A percentile compares a stretch with the other conserved stretches of the same genome.
These are phyloP conservation scores for Psophocarpus tetragonolobus DNA, from an alignment of 306 rosid genomes.

Conservation along the genomic window DNA sequence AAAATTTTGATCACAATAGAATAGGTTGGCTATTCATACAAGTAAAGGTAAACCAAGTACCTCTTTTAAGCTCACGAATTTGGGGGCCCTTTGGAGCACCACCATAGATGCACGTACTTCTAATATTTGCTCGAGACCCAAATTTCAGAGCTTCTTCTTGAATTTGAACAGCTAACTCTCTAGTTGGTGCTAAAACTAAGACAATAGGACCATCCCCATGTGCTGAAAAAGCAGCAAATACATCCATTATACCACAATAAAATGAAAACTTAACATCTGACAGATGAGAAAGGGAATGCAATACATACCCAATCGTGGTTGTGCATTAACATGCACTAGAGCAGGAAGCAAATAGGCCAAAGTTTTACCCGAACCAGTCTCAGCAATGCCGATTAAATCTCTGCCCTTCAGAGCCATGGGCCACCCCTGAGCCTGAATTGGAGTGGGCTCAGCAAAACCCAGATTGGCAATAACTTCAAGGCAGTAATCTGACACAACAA, in stretches of 20 bases:
- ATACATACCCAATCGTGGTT: constrained; percentile 77
- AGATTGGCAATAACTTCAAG: constrained; percentile 81
- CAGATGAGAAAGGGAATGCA: not conserved
- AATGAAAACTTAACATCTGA: not conserved
- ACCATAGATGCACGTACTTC: constrained; percentile 85
- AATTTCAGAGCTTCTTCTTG: constrained; percentile 87
- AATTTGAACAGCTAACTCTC: constrained; percentile 96
- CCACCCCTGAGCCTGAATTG: constrained; percentile 99
- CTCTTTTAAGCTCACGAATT: constrained; percentile 87
- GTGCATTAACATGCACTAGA: constrained; percentile 87
- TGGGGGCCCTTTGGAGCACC: constrained; percentile 99
- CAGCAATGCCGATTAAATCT: constrained; percentile 95
- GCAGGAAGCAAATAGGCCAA: constrained; percentile 89
- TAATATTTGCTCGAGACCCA: constrained; percentile 53
- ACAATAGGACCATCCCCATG: constrained; percentile 90
- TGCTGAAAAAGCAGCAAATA: constrained; percentile 47
- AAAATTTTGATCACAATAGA: not conserved
- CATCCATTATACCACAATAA: constrained; percentile 14
- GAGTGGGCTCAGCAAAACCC: constrained; percentile 96
- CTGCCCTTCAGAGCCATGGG: constrained; percentile 98
- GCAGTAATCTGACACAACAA: constrained; percentile 62
- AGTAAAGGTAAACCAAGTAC: constrained; percentile 37
- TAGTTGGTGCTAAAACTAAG: constrained; percentile 85
- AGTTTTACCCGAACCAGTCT: constrained; percentile 98
- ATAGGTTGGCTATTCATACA: not conserved